Evolutionary conservation across 1,284 basidiomycete genomes (phyloP), one percentile per base, ranked within the genome.

Genomic region (Tetrapyrgos nigripes): DNA sequence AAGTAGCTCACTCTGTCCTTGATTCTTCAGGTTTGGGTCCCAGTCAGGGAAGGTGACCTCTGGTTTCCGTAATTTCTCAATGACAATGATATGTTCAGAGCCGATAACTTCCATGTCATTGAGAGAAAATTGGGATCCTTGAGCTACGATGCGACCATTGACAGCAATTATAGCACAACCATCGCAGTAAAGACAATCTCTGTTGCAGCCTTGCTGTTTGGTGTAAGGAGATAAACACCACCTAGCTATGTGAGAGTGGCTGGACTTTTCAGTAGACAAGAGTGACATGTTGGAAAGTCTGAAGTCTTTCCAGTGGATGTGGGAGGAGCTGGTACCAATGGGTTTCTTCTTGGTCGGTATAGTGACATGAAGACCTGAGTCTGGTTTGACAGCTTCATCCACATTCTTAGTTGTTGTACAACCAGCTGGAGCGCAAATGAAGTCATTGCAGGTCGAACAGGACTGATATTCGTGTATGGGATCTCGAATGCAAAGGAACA

Each of bases 181-280:
- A 68, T 99, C 97, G 72, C 98, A 99, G 80, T 99, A 99, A 1
- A 98, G 81, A 26, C 97, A 86, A 71, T 99, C 97, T 3, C 97
- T 97, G 70, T 99, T 97, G 71, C 97, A 99, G 4, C 97, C 97
- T 81, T 98, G 96, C 71, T 99, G 97, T 71, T 99, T 99, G 10
- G 97, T 93, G 67, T 99, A 99, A 8, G 0, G 96, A 99, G 84
- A 74, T 99, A 99, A 52, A 98, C 87, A 3, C 97, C 97, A 21
- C 97, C 97, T 29, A 96, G 84, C 96, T 97, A 65, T 5, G n/a
- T 56, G n/a, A n/a, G n/a, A n/a, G n/a, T n/a, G n/a, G n/a, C n/a
- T n/a, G n/a, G n/a, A n/a, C n/a, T n/a, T n/a, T n/a, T n/a, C n/a
- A n/a, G n/a, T n/a, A n/a, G n/a, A n/a, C n/a, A n/a, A n/a, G n/a